phyloP scores from a whole-genome alignment of 225 moss, liverwort and hornwort genomes.

The Anthoceros angustus region DNA sequence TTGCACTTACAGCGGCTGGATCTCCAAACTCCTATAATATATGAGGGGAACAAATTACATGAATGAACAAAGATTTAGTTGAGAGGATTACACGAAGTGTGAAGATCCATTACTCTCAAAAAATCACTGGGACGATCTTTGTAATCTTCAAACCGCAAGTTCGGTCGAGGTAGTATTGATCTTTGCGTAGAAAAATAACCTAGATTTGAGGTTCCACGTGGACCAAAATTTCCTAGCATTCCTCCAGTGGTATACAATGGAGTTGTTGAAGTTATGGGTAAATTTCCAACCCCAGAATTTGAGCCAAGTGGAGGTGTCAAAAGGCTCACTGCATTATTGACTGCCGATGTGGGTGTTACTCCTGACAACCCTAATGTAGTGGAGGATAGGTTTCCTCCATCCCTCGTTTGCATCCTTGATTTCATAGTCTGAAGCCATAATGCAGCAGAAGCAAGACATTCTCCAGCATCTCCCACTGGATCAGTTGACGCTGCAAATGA shows the following conservation, averaged over 20 bases:
- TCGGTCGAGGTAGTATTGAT: conserved; percentile 48
- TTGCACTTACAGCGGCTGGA: conserved; percentile 96
- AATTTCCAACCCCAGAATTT: not conserved
- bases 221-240: conserved; percentile 48
- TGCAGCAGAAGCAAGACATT: conserved; percentile 93
- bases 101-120: conserved; percentile 40
- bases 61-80: not conserved
- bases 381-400: conserved; percentile 39
- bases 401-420: conserved; percentile 77
- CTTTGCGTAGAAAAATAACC: conserved; percentile 47
- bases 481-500: conserved; percentile 96
- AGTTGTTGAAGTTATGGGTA: conserved; percentile 20
- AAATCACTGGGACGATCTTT: conserved; percentile 98
- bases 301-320: not conserved
- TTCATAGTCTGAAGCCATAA: conserved; percentile 99
- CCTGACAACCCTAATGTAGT: conserved; percentile 32
- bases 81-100: not conserved
- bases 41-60: not conserved
- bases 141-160: conserved; percentile 85
- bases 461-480: conserved; percentile 90
- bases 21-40: conserved; percentile 92
- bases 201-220: conserved; percentile 42
- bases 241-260: conserved; percentile 35
- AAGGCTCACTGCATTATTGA: not conserved
- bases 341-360: conserved; percentile 16